Evolutionary conservation across 176 grass and related monocot genomes (phyloP).

Genomic region (Hsuehochloa calcarea): DNA sequence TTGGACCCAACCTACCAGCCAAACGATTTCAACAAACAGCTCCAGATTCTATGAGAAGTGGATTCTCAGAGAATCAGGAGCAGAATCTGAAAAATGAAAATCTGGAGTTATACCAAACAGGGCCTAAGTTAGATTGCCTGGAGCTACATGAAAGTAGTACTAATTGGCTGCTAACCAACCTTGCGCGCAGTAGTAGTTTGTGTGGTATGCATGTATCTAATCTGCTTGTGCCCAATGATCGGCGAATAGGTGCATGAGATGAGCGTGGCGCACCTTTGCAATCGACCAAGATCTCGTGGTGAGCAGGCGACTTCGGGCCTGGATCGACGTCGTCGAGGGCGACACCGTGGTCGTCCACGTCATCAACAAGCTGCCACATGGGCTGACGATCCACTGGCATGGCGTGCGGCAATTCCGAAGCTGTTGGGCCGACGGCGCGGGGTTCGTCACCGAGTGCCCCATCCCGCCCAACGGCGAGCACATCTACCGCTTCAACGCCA

Average conservation of each 20-base stretch:
- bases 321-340: constrained; percentile 7
- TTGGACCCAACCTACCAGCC: too few species aligned
- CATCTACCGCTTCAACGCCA: constrained; percentile 38
- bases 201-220: background rate
- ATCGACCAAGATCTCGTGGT: constrained; percentile 34
- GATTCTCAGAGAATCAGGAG: too few species aligned
- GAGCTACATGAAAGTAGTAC: background rate
- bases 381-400: constrained; percentile 39
- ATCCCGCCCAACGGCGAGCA: background rate
- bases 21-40: too few species aligned
- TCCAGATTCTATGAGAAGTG: too few species aligned
- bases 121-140: too few species aligned
- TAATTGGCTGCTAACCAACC: background rate
- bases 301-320: too few species aligned
- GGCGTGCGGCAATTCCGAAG: constrained; percentile 17
- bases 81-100: too few species aligned
- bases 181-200: background rate
- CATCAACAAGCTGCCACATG: background rate
- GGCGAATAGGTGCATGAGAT: constrained; percentile 1
- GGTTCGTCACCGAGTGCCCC: constrained; percentile 40
- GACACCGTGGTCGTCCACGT: constrained; percentile 40
- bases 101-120: too few species aligned
- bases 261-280: constrained; percentile 29
- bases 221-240: background rate
- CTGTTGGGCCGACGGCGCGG: constrained; percentile 43